Conservation (phyloP, 1,284 basidiomycete genomes). For the Ceratobasidium sp. region DNA sequence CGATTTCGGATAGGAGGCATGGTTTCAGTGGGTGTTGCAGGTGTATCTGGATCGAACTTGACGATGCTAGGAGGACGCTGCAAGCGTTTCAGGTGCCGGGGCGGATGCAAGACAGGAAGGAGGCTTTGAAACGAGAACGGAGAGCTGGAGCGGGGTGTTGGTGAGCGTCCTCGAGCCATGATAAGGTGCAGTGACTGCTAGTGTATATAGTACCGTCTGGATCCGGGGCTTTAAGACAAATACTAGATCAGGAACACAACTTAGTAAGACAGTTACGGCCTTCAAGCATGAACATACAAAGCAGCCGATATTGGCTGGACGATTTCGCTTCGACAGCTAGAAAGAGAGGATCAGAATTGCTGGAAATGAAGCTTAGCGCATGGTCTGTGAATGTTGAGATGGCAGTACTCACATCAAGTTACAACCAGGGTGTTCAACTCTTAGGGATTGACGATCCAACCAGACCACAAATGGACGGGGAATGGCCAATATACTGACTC, state of each 20-base stretch:
- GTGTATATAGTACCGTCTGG: neutral
- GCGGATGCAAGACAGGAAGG: slow-evolving; percentile 18
- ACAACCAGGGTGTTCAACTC: neutral
- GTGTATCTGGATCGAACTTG: neutral
- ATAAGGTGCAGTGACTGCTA: neutral
- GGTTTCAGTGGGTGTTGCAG: slow-evolving; percentile 2
- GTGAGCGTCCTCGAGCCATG: slow-evolving; percentile 18
- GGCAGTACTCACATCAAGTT: neutral
- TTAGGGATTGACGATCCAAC: neutral
- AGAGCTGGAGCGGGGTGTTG: slow-evolving; percentile 24
- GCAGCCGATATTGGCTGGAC: neutral
- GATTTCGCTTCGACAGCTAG: neutral
- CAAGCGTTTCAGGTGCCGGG: slow-evolving; percentile 8
- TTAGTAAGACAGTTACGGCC: neutral
- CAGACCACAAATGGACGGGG: neutral
- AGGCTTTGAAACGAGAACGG: slow-evolving; percentile 1
- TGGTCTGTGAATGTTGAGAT: neutral
- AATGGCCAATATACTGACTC: neutral
- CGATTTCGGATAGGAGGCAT: neutral
- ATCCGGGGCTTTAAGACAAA: neutral
- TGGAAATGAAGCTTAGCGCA: neutral
- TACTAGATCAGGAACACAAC: neutral
- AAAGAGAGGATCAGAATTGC: neutral
- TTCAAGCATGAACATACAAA: neutral
- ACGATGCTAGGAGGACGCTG: neutral